Evolutionary conservation across 2,329 filamentous ascomycete species (phyloP), one percentile per base, ranked within the genome.

Genomic region (Diplodia intermedia): DNA sequence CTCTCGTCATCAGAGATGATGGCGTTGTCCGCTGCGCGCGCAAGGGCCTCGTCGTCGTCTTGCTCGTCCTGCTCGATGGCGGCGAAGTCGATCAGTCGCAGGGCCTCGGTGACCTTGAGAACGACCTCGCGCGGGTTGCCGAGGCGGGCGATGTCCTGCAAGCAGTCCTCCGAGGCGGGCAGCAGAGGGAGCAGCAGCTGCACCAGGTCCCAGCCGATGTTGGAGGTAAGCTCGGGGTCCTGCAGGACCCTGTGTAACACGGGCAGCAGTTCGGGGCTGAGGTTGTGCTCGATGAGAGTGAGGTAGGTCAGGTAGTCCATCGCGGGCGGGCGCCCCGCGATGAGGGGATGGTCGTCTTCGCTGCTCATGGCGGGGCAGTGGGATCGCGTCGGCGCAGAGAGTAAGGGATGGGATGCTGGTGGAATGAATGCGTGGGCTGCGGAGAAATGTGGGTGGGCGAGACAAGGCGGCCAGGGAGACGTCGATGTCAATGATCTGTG

Each of bases 141-240:
- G 49, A 93, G 83, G 29, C 89, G 86, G 38, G 91, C 91, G 65
- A 94, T 89, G 36, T 89, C 91, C 75, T 90, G 86, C 18, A 94
- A 83, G 75, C 91, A 93, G 56, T 84, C 79, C 72, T 91, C 88
- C n/a, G 89, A 90, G 2, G 83, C 81, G 2, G 87, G 86, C 1
- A 90, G 84, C 5, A 93, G 80, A 43, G 87, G 84, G 29, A 93
- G 83, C 4, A 95, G 85, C 74, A 92, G 87, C 75, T 91, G 89
- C 26, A 95, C 89, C 63, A 94, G 81, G 76, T 95, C 92, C 92
- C 92, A 95, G 61, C 92, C 92, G 73, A 94, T 93, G 68, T 92
- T 90, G 69, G 86, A 86, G 2, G 91, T 92, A 68, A 94, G 82
- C 68, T 86, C 83, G 11, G 84, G 82, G 82, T 92, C 88, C 76